Percentiles rank a stretch among this genome's conserved stretches.
phyloP scores from a whole-genome alignment of 768 basidiomycete species.

The Mycena maculata region DNA sequence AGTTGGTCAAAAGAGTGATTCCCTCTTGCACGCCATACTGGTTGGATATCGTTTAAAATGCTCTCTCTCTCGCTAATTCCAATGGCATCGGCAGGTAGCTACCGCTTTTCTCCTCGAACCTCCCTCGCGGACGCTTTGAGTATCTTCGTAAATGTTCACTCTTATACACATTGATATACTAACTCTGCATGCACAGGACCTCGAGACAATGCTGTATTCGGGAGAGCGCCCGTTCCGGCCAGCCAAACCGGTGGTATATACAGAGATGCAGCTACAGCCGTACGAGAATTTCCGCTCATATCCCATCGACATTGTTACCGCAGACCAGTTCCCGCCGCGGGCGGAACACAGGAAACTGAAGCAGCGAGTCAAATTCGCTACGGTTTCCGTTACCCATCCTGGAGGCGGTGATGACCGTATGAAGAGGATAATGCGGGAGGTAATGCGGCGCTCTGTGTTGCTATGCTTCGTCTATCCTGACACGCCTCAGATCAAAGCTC shows the following conservation, averaged over 20 bases:
- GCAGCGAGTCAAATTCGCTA: slow-evolving; percentile 36
- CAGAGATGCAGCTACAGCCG: background rate
- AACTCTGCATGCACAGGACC: background rate
- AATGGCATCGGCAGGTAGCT: background rate
- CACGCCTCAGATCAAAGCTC: slow-evolving; percentile 32
- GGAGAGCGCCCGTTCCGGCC: background rate
- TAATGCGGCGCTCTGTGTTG: background rate
- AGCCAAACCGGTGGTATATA: background rate
- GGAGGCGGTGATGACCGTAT: slow-evolving; percentile 34
- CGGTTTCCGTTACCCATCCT: background rate
- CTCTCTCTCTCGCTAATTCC: background rate
- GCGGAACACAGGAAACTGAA: slow-evolving; percentile 38
- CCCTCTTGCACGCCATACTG: background rate
- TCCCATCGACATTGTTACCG: slow-evolving; percentile 38
- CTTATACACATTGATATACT: background rate
- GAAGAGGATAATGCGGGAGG: slow-evolving; percentile 44
- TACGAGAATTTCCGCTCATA: background rate
- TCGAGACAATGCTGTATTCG: slow-evolving; percentile 1
- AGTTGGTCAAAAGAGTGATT: background rate
- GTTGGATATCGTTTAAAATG: background rate
- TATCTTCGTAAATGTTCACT: background rate
- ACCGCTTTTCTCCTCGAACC: background rate
- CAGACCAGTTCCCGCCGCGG: slow-evolving; percentile 41
- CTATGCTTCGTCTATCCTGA: background rate
- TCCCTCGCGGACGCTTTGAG: background rate